These are phyloP conservation scores for Gastrolobium bilobum DNA, from an alignment of 306 rosid genomes.

Conservation along the genomic window DNA sequence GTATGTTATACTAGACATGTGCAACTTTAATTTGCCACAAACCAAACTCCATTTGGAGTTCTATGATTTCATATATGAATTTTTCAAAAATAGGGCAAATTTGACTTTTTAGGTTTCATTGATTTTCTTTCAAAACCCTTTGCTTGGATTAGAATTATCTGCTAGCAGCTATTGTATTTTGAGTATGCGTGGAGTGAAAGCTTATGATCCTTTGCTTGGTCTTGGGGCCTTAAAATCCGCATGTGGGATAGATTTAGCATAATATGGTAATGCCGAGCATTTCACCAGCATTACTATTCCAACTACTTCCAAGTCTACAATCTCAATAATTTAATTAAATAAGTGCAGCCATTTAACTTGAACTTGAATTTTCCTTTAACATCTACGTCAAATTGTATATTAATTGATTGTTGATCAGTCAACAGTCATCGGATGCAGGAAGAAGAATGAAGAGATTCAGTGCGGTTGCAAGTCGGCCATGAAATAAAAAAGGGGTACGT, in stretches of 20 bases:
- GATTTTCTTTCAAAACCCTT: too few relatives aligned
- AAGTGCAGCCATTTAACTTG: not conserved
- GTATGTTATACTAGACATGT: too few relatives aligned
- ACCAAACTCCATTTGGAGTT: too few relatives aligned
- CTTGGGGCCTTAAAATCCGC: not conserved
- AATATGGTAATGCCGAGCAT: not conserved
- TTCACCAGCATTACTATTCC: too few relatives aligned
- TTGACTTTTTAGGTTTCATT: too few relatives aligned
- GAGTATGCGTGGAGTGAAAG: not conserved
- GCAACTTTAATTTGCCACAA: too few relatives aligned
- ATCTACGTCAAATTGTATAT: not conserved
- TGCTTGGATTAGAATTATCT: too few relatives aligned
- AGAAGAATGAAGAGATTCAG: not conserved
- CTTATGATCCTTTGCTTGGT: not conserved
- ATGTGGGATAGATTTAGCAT: not conserved
- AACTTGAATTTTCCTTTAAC: not conserved
- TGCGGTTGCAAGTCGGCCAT: slow-evolving; percentile 10
- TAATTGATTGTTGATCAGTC: not conserved
- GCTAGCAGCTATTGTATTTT: not conserved
- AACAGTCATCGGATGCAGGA: not conserved
- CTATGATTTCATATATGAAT: too few relatives aligned
- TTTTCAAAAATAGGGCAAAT: too few relatives aligned
- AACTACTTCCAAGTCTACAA: not conserved
- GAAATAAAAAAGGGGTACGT: not conserved
- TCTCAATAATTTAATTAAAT: not conserved